Evolutionary conservation across 2,329 filamentous ascomycete genomes (phyloP), one percentile per base, ranked within the genome.

Genomic region (Botrytis medusae): DNA sequence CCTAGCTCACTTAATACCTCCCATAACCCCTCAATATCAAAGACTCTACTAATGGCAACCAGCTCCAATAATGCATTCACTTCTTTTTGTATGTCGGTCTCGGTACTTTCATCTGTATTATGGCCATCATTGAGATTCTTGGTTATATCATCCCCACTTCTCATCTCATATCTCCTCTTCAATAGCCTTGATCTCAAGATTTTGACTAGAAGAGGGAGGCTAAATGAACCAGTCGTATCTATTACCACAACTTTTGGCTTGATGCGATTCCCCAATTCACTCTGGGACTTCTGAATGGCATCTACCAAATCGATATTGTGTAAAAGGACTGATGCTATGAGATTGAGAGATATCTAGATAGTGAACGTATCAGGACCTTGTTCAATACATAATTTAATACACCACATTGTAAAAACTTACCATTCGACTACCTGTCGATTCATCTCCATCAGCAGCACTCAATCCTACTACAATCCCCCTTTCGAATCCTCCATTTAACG

Each of bases 11-110:
- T 80, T 48, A 91, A 77, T 1, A 87, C 87, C 78, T 90, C 87
- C 84, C 84, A 86, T 29, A 91, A 76, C 0, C 89, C 89, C 63
- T 89, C 84, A 18, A 89, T 76, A 74, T 90, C 88, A 76, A 91
- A 91, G 1, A 90, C 84, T 37, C 86, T 83, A 37, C 87, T 87
- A 42, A 91, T 83, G 46, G 85, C 84, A 6, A 90, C 85, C 63
- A 83, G 82, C 63, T 87, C 85, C 5, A 91, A 81, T 67, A n/a
- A 74, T 71, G 4, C 69, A 67, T 57, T 77, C 75, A 79, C 74
- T 3, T 75, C 54, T 10, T 73, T 70, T 51, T 77, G 73, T 22
- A 77, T 70, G 3, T 67, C 63, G 3, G 62, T 62, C 6, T 65
- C 72, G 5, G 48, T 34, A 2, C 20, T 51, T 40, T 22, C 48